A percentile compares a stretch with the other conserved stretches of the same genome.
Evolutionary conservation across 495 filamentous ascomycete genomes (phyloP).

Genomic region (Neurospora sp.): DNA sequence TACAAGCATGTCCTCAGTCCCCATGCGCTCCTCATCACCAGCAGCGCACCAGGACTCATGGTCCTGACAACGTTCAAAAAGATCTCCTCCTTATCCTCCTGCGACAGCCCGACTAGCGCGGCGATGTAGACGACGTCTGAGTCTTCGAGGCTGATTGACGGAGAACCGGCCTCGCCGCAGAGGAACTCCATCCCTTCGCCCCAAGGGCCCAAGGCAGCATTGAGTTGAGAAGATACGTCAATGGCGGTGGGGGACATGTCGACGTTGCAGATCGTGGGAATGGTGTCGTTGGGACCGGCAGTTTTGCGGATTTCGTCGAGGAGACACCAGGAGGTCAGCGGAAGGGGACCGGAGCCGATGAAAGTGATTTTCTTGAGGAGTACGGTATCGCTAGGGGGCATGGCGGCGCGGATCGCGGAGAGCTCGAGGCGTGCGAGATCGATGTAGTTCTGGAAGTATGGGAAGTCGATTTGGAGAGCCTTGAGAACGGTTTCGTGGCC

Average conservation of each 20-base stretch:
- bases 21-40: constrained; percentile 18
- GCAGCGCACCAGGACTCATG: constrained; percentile 16
- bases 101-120: constrained; percentile 18
- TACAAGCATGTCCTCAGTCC: constrained; percentile 19
- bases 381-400: background rate
- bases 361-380: constrained; percentile 16
- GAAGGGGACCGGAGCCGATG: constrained; percentile 22
- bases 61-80: constrained; percentile 7
- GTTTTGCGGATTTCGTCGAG: constrained; percentile 1
- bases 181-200: constrained; percentile 20
- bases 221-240: constrained; percentile 6
- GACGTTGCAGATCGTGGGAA: constrained; percentile 13
- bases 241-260: constrained; percentile 15
- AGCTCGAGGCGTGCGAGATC: constrained; percentile 20
- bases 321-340: constrained; percentile 20
- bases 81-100: constrained; percentile 19
- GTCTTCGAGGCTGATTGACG: constrained; percentile 3
- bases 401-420: constrained; percentile 15
- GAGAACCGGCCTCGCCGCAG: constrained; percentile 12
- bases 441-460: constrained; percentile 23
- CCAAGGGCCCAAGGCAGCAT: constrained; percentile 5
- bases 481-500: constrained; percentile 4
- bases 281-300: background rate
- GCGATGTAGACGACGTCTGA: constrained; percentile 23
- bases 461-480: constrained; percentile 11